These are phyloP conservation scores for Colletotrichum tofieldiae DNA, from an alignment of 2,329 filamentous ascomycete species.

Conservation along the genomic window DNA sequence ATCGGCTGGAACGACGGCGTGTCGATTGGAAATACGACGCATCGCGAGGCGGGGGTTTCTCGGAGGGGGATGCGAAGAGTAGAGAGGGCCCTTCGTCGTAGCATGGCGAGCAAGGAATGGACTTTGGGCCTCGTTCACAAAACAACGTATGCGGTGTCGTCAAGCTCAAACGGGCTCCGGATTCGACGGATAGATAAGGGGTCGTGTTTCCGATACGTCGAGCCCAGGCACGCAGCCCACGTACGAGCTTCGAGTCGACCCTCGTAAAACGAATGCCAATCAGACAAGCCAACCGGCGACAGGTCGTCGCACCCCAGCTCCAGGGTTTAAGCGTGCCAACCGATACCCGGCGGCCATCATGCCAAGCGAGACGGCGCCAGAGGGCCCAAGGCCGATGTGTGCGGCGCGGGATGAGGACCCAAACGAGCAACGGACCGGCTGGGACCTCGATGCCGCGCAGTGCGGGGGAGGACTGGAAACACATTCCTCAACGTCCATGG, in stretches of 20 bases:
- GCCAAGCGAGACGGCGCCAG: conserved; percentile 7
- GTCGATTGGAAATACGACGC: neutral
- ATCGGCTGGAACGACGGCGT: neutral
- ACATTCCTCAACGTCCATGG: neutral
- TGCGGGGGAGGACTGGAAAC: neutral
- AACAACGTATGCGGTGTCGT: neutral
- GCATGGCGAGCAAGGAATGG: neutral
- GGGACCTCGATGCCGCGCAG: conserved; percentile 25
- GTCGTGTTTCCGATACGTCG: neutral
- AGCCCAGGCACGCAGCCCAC: neutral
- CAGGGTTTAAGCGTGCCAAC: conserved; percentile 5
- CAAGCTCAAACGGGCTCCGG: neutral
- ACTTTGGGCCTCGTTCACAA: neutral
- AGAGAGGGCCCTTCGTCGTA: neutral
- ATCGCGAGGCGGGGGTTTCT: neutral
- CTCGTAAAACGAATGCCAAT: conserved; percentile 17
- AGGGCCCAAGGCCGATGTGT: conserved; percentile 13
- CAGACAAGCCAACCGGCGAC: neutral
- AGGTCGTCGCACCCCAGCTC: neutral
- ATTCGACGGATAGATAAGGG: conserved; percentile 5
- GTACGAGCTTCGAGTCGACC: neutral
- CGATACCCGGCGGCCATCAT: conserved; percentile 39
- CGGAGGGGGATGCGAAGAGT: neutral
- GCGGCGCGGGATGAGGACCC: conserved; percentile 29
- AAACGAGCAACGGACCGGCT: conserved; percentile 19